Base-by-base conservation (phyloP, 2,329 filamentous ascomycete species). In the Pyrenophora graminea region DNA sequence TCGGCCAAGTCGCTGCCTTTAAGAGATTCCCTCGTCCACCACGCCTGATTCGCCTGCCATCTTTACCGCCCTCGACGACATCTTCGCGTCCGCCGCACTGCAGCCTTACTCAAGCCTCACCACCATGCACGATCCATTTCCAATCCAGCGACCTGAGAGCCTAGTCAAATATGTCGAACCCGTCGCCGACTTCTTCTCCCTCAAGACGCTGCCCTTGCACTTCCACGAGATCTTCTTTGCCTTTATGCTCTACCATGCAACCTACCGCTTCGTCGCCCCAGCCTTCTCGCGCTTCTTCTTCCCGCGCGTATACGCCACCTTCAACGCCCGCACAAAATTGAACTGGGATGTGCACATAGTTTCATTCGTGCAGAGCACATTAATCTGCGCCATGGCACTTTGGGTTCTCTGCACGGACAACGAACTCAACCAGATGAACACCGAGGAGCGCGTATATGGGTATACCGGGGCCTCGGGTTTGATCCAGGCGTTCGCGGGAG, bases 311-410 rank as follows among this genome's bases (percentile, higher is more conserved):
- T 94, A 94, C 75, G 70, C 77, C 27, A 74, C 74, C 40, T 80
- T 90, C 61, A 82, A 85, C 41, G 75, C 78, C 21, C 80, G 82
- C 48, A 89, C 87, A 49, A 82, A 81, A 68, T 79, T 91, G 56
- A 94, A 89, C 79, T 94, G 90, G 90, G 85, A 95, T 71, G 87
- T 91, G 19, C 90, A 93, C 69, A 86, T 93, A 48, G 90, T 94
- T 27, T 91, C 88, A n/a, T 82, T 94, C 61, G 79, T 90, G 48
- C 90, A 95, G 79, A 87, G 85, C 69, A 77, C 80, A 27, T 75
- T 90, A 48, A 89, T 95, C 75, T 90, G 87, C 71, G 70, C 62
- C 40, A 75, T 92, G 27, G 88, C 89, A n/a, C 74, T 94, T 13
- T 92, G 85, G 81, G 82, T 89, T 49, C 89, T 91, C 74, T 64